phyloP scores from a whole-genome alignment of 2,329 filamentous ascomycete genomes.

The Leptosphaerulina australis region DNA sequence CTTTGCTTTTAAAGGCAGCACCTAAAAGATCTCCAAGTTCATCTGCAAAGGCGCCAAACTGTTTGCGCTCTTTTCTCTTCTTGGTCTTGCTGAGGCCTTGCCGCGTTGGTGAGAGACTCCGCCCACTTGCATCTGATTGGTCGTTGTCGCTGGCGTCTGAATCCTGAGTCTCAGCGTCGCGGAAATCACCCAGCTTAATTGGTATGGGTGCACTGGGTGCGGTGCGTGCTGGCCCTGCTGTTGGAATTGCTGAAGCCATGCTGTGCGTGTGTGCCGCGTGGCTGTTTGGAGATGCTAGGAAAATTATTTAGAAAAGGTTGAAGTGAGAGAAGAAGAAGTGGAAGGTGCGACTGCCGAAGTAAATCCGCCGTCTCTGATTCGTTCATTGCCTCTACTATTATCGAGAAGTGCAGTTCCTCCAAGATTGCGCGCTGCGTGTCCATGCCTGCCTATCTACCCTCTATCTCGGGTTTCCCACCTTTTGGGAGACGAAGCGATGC shows the following conservation, averaged over 20 bases:
- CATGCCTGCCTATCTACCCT: conserved; percentile 29
- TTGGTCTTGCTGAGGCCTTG: conserved; percentile 21
- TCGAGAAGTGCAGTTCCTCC: conserved; percentile 8
- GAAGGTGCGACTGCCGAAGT: conserved; percentile 20
- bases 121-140: conserved; percentile 33
- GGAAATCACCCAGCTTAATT: conserved; percentile 20
- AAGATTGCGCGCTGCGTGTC: conserved; percentile 19
- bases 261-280: conserved; percentile 6
- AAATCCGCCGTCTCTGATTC: conserved; percentile 32
- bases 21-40: conserved; percentile 27
- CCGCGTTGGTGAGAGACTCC: conserved; percentile 25
- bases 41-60: conserved; percentile 30
- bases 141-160: conserved; percentile 31
- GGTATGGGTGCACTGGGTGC: neutral
- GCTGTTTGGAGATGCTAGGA: neutral
- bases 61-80: conserved; percentile 28
- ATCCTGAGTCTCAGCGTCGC: conserved; percentile 18
- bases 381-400: conserved; percentile 27
- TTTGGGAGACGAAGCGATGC: conserved; percentile 28
- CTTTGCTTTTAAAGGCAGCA: conserved; percentile 22
- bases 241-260: conserved; percentile 18
- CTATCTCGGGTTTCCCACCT: conserved; percentile 27
- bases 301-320: conserved; percentile 12
- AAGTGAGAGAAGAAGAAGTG: conserved; percentile 18
- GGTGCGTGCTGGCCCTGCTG: neutral